A percentile compares a stretch with the other conserved stretches of the same genome.
phyloP scores from a whole-genome alignment of 805 yeast genomes.

The Starmerella floris region DNA sequence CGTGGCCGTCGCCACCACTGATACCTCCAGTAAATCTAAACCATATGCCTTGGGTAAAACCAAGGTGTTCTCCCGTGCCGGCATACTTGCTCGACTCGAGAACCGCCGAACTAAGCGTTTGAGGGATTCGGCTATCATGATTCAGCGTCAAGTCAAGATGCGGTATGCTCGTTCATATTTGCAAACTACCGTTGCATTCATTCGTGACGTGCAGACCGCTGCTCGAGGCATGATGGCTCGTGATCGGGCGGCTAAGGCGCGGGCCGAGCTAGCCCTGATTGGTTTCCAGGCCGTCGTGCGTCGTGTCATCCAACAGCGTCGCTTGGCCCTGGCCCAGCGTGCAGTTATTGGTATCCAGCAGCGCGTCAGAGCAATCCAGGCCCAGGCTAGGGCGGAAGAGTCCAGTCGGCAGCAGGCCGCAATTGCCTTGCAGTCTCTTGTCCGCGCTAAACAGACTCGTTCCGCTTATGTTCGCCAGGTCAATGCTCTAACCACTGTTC shows the following conservation, averaged over 20 bases:
- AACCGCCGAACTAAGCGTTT: constrained; percentile 70
- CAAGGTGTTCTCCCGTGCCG: constrained; percentile 90
- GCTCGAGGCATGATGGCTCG: constrained; percentile 54
- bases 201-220: constrained; percentile 45
- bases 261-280: constrained; percentile 49
- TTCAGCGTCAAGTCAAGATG: constrained; percentile 72
- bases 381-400: constrained; percentile 40
- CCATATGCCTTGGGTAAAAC: constrained; percentile 56
- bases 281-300: constrained; percentile 53
- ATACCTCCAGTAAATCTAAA: constrained; percentile 8
- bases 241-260: constrained; percentile 35
- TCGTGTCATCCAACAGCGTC: constrained; percentile 34
- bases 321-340: constrained; percentile 38
- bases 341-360: constrained; percentile 50
- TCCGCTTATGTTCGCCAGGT: constrained; percentile 34
- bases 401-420: constrained; percentile 53
- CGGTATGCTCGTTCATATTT: constrained; percentile 49
- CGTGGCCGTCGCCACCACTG: neutral
- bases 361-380: constrained; percentile 35
- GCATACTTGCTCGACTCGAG: constrained; percentile 86
- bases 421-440: constrained; percentile 51
- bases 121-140: constrained; percentile 60
- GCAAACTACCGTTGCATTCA: constrained; percentile 40
- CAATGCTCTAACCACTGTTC: constrained; percentile 55
- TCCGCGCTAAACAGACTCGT: constrained; percentile 60